Conservation (phyloP, 192 early-diverging fungal species). For the Phlyctochytrium arcticum region DNA sequence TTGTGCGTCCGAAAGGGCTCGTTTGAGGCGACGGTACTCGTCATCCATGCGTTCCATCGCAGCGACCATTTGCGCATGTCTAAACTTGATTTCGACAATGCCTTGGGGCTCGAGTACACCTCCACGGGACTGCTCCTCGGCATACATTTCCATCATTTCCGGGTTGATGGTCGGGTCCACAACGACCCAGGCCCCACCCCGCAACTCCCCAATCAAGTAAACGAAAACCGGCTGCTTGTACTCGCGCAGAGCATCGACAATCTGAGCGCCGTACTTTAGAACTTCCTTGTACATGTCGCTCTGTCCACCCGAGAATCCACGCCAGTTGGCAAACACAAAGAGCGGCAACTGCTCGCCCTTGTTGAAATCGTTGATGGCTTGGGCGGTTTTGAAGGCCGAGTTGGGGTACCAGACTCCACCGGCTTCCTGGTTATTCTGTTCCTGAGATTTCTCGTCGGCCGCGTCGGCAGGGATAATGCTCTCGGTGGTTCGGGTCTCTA, state of each 20-base stretch:
- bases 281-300: slow-evolving; percentile 98
- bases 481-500: slow-evolving; percentile 93
- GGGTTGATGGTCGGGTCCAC: slow-evolving; percentile 95
- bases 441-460: slow-evolving; percentile 81
- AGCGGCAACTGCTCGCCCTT: slow-evolving; percentile 96
- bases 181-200: slow-evolving; percentile 98
- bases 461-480: slow-evolving; percentile 91
- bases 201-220: slow-evolving; percentile 94
- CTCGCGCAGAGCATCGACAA: slow-evolving; percentile 92
- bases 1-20: slow-evolving; percentile 32
- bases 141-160: slow-evolving; percentile 99
- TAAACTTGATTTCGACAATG: slow-evolving; percentile 98
- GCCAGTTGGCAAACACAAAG: slow-evolving; percentile 99
- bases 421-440: slow-evolving; percentile 86
- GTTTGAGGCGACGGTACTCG: slow-evolving; percentile 70
- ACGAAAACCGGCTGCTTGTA: slow-evolving; percentile 98
- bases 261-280: slow-evolving; percentile 94
- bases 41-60: slow-evolving; percentile 92
- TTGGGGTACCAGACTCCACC: slow-evolving; percentile 99
- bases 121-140: slow-evolving; percentile 82
- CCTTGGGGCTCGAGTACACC: slow-evolving; percentile 97
- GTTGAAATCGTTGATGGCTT: slow-evolving; percentile 98
- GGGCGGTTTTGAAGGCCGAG: slow-evolving; percentile 98
- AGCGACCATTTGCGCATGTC: slow-evolving; percentile 83
- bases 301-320: slow-evolving; percentile 98